Evolutionary conservation across 73 alveolate genomes (phyloP).

Genomic region (Paramecium biaurelia): DNA sequence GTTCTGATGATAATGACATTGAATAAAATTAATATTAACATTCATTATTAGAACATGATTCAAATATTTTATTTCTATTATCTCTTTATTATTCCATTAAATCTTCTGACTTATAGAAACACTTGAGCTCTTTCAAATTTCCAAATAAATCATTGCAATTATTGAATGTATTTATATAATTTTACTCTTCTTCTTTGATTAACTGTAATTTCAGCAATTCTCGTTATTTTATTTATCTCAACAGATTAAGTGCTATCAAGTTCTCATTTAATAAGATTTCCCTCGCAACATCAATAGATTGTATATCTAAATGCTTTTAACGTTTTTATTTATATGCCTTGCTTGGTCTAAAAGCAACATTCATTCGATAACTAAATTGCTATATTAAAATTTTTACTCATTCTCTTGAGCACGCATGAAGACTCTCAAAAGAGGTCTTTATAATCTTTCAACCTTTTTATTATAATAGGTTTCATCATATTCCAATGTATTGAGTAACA

Average conservation of each 20-base stretch:
- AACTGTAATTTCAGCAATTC: not conserved
- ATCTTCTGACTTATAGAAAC: not conserved
- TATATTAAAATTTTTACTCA: not conserved
- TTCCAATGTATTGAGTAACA: not conserved
- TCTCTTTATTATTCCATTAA: not conserved
- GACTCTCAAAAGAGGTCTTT: conserved; percentile 13
- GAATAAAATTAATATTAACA: not conserved
- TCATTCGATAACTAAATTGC: conserved; percentile 12
- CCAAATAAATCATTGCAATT: not conserved
- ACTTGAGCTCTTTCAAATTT: not conserved
- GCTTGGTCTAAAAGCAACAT: conserved; percentile 13
- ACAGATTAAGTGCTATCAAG: not conserved
- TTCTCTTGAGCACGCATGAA: conserved; percentile 43
- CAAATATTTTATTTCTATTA: not conserved
- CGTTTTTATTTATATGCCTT: conserved; percentile 1
- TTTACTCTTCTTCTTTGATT: not conserved
- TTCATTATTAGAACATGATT: not conserved
- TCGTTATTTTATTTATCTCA: not conserved
- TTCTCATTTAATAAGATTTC: not conserved
- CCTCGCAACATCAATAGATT: not conserved
- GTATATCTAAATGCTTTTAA: not conserved
- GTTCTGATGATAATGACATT: not conserved
- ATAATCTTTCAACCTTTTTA: not conserved
- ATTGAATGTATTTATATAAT: not conserved
- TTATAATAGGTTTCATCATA: not conserved